Percentiles rank a stretch among this genome's conserved stretches.
Conservation (phyloP, 2,329 filamentous ascomycete genomes). For the Chaetomium sp. region DNA sequence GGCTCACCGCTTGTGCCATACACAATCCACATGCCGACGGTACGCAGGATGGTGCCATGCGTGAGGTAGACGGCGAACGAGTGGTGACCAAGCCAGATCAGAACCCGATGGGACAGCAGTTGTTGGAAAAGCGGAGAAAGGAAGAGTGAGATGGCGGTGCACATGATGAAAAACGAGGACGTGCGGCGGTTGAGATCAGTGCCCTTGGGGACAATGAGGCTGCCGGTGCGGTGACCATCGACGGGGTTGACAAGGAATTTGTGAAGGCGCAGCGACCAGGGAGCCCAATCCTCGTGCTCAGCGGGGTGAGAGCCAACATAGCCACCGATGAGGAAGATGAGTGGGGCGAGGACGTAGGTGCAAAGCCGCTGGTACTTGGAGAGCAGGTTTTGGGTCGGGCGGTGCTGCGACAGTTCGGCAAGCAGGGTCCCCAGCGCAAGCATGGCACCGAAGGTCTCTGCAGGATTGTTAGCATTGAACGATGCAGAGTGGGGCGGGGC, state of each 20-base stretch:
- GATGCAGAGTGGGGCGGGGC: not conserved
- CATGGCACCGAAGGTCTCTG: slow-evolving; percentile 49
- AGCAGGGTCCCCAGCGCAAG: slow-evolving; percentile 46
- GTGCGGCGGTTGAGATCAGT: slow-evolving; percentile 36
- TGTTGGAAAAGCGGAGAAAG: slow-evolving; percentile 42
- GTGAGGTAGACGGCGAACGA: slow-evolving; percentile 50
- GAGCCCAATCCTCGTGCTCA: slow-evolving; percentile 42
- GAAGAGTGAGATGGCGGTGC: slow-evolving; percentile 44
- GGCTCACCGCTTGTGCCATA: slow-evolving; percentile 39
- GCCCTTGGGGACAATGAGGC: slow-evolving; percentile 40
- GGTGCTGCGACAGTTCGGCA: slow-evolving; percentile 43
- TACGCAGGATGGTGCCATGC: slow-evolving; percentile 47
- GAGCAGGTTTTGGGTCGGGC: slow-evolving; percentile 39
- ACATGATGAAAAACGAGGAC: slow-evolving; percentile 41
- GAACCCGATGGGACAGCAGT: slow-evolving; percentile 42
- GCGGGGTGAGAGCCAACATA: slow-evolving; percentile 44
- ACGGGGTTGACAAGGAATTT: slow-evolving; percentile 30
- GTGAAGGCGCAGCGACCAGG: slow-evolving; percentile 36
- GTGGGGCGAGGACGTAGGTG: slow-evolving; percentile 26
- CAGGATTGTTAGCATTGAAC: slow-evolving; percentile 7
- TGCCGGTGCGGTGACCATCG: slow-evolving; percentile 32
- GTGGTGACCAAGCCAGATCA: slow-evolving; percentile 49
- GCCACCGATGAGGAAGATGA: slow-evolving; percentile 38
- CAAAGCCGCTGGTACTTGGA: slow-evolving; percentile 34
- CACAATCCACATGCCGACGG: slow-evolving; percentile 44